Percentiles rank a stretch among this genome's conserved stretches.
phyloP scores from a whole-genome alignment of 108 stramenopile genomes.

The Discostella stelligeroides region DNA sequence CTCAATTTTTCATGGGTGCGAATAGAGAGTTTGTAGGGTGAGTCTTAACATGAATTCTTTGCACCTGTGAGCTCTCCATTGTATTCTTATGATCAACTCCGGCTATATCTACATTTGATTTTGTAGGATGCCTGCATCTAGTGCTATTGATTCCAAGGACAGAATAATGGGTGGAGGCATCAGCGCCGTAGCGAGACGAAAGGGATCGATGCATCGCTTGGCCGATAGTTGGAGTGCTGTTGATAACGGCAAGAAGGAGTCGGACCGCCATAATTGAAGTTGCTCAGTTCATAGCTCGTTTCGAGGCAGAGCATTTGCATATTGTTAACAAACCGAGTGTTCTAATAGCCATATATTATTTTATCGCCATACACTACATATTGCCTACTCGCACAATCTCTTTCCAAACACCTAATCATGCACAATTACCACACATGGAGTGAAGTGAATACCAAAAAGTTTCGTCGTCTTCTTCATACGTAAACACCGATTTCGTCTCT shows the following conservation, averaged over 20 bases:
- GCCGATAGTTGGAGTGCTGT: conserved; percentile 41
- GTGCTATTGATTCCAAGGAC: conserved; percentile 65
- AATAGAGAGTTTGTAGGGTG: conserved; percentile 72
- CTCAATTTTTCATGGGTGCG: conserved; percentile 81
- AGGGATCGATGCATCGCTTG: conserved; percentile 47
- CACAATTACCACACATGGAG: too few relatives aligned
- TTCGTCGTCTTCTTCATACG: too few relatives aligned
- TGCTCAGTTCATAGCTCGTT: too few relatives aligned
- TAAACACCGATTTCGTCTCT: too few relatives aligned
- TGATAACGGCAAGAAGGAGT: conserved; percentile 53
- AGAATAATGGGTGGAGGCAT: conserved; percentile 60
- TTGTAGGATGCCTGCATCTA: conserved; percentile 73
- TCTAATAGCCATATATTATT: too few relatives aligned
- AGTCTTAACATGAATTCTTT: conserved; percentile 3
- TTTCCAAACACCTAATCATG: too few relatives aligned
- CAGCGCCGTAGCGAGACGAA: conserved; percentile 58
- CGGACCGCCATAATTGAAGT: not conserved
- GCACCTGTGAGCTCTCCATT: not conserved
- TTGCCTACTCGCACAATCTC: too few relatives aligned
- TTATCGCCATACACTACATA: too few relatives aligned
- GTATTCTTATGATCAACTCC: not conserved
- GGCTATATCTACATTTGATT: not conserved
- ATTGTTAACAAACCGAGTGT: too few relatives aligned
- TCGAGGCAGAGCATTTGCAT: too few relatives aligned
- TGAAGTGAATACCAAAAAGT: too few relatives aligned